Evolutionary conservation across 2,329 filamentous ascomycete species (phyloP).

Genomic region (Penicillium crustosum): DNA sequence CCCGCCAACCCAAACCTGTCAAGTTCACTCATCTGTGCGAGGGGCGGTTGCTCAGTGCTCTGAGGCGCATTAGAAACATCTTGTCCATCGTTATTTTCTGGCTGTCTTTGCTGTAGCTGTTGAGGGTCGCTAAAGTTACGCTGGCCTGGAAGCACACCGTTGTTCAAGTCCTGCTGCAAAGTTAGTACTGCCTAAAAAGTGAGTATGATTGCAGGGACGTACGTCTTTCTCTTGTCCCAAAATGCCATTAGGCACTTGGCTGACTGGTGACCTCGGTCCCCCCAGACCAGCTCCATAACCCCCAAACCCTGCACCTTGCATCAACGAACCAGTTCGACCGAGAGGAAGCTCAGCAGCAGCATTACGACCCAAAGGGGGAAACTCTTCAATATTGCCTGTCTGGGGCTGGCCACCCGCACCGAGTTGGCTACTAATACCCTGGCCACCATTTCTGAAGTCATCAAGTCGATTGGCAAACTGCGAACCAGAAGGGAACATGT

Average conservation of each 20-base stretch:
- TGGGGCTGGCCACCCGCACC: slow-evolving; percentile 53
- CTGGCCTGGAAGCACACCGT: slow-evolving; percentile 35
- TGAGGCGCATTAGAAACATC: slow-evolving; percentile 36
- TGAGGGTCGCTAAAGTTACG: slow-evolving; percentile 35
- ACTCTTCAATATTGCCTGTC: slow-evolving; percentile 60
- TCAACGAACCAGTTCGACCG: slow-evolving; percentile 51
- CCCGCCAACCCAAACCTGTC: slow-evolving; percentile 62
- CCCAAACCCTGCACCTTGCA: slow-evolving; percentile 51
- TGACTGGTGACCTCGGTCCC: slow-evolving; percentile 44
- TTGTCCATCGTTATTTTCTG: slow-evolving; percentile 36
- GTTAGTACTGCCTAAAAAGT: slow-evolving; percentile 11
- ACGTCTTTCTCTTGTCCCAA: slow-evolving; percentile 46
- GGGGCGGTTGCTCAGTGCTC: slow-evolving; percentile 41
- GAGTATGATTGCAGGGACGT: not conserved
- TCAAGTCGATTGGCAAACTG: slow-evolving; percentile 55
- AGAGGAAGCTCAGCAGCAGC: slow-evolving; percentile 51
- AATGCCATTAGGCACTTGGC: slow-evolving; percentile 45
- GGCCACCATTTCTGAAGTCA: slow-evolving; percentile 59
- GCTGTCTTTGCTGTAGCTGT: slow-evolving; percentile 37
- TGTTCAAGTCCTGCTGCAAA: slow-evolving; percentile 37
- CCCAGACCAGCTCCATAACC: slow-evolving; percentile 40
- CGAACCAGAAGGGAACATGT: slow-evolving; percentile 47
- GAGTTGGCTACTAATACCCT: slow-evolving; percentile 54
- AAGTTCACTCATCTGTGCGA: slow-evolving; percentile 59
- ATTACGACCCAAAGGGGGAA: slow-evolving; percentile 59